phyloP scores from a whole-genome alignment of 179 eudicot genomes.

The Patellifolia procumbens region DNA sequence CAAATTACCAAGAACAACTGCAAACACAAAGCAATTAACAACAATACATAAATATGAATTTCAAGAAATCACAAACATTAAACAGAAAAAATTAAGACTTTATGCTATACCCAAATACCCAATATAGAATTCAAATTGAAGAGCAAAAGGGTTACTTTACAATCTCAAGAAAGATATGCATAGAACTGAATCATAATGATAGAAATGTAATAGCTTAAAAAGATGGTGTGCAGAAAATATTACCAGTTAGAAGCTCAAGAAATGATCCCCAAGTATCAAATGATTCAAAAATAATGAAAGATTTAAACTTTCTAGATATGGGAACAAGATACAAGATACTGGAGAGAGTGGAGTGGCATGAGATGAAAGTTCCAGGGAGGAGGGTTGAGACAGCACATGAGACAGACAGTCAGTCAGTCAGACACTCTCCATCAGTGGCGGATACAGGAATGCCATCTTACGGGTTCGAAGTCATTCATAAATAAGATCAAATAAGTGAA shows the following conservation, averaged over 20 bases:
- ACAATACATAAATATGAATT: not conserved
- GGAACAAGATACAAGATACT: no score
- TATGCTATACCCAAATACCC: no score
- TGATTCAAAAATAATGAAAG: conserved; percentile 2
- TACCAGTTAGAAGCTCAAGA: conserved; percentile 20
- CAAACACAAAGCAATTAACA: conserved; percentile 1
- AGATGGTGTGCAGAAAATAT: conserved; percentile 9
- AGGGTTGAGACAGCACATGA: conserved; percentile 24
- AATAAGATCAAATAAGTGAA: no score
- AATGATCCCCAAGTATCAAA: conserved; percentile 12
- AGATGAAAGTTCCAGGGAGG: not conserved
- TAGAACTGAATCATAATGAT: conserved; percentile 15
- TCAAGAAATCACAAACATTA: not conserved
- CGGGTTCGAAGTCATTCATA: no score
- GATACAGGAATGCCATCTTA: no score
- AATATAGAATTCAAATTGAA: conserved; percentile 4
- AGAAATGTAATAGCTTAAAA: not conserved
- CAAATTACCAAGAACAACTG: conserved; percentile 9
- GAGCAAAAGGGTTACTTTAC: not conserved
- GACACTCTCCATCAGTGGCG: no score
- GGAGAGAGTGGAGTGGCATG: conserved; percentile 13
- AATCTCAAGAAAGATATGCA: conserved; percentile 3
- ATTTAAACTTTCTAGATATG: no score
- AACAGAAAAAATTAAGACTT: conserved; percentile 7
- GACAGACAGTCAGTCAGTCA: no score